phyloP scores from a whole-genome alignment of 805 yeast genomes.

The Spathaspora sp. region DNA sequence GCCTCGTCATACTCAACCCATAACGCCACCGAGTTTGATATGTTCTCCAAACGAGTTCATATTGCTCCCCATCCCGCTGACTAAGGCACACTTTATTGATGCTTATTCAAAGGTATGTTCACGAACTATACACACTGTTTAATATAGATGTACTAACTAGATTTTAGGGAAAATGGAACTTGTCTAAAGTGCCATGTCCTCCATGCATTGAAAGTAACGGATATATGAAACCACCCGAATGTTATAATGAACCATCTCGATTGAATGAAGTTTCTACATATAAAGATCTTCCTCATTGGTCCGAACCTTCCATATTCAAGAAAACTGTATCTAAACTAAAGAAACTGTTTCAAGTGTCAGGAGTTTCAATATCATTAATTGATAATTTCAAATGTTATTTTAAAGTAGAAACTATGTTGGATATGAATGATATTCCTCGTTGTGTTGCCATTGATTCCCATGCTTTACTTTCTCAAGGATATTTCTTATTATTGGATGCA shows the following conservation, averaged over 20 bases:
- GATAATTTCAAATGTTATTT: slow-evolving; percentile 45
- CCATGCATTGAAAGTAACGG: slow-evolving; percentile 43
- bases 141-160: neutral
- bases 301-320: slow-evolving; percentile 31
- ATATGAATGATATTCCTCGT: slow-evolving; percentile 50
- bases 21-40: neutral
- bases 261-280: slow-evolving; percentile 41
- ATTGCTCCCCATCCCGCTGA: slow-evolving; percentile 22
- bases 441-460: slow-evolving; percentile 64
- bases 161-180: slow-evolving; percentile 48
- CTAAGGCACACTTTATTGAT: slow-evolving; percentile 53
- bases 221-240: slow-evolving; percentile 58
- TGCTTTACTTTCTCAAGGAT: slow-evolving; percentile 54
- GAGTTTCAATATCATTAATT: slow-evolving; percentile 59
- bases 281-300: slow-evolving; percentile 47
- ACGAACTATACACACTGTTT: neutral
- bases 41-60: slow-evolving; percentile 1
- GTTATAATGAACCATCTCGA: slow-evolving; percentile 47
- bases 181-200: slow-evolving; percentile 55
- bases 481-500: slow-evolving; percentile 57
- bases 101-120: slow-evolving; percentile 42
- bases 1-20: neutral
- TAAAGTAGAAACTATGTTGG: slow-evolving; percentile 47
- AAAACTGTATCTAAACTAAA: slow-evolving; percentile 34
- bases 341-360: slow-evolving; percentile 41